Evolutionary conservation across 352 stramenopile species (phyloP).

Genomic region (Albugo laibachii): DNA sequence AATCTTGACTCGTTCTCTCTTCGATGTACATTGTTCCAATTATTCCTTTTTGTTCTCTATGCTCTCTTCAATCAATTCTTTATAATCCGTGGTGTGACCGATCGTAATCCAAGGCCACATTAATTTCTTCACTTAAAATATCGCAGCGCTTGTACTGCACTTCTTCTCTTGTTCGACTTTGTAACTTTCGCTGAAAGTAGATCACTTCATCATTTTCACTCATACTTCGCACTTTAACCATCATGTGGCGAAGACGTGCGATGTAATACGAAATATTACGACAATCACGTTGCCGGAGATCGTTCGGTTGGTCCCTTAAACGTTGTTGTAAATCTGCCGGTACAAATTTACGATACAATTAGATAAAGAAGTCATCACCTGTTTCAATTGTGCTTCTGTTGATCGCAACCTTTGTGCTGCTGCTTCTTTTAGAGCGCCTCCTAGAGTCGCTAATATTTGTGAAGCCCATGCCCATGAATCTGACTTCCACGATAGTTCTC

Average conservation of each 20-base stretch:
- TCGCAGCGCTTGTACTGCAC: slow-evolving; percentile 2
- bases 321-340: slow-evolving; percentile 4
- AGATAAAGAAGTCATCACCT: too few species aligned
- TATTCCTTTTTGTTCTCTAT: background rate
- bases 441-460: too few species aligned
- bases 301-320: background rate
- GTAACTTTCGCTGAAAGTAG: slow-evolving; percentile 1
- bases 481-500: too few species aligned
- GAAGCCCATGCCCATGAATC: too few species aligned
- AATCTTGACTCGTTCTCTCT: too few species aligned
- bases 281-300: slow-evolving; percentile 2
- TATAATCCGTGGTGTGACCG: background rate
- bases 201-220: slow-evolving; percentile 4
- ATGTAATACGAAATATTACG: slow-evolving; percentile 1
- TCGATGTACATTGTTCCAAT: background rate
- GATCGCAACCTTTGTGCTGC: too few species aligned
- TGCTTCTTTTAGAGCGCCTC: too few species aligned
- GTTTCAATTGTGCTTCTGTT: too few species aligned
- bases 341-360: slow-evolving; percentile 2
- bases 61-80: background rate
- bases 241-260: slow-evolving; percentile 2
- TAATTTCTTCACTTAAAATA: slow-evolving; percentile 3
- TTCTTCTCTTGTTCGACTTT: slow-evolving; percentile 2
- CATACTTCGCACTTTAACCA: slow-evolving; percentile 2
- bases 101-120: slow-evolving; percentile 2